phyloP scores from a whole-genome alignment of 768 basidiomycete genomes.

The Xerocomellus chrysenteron region DNA sequence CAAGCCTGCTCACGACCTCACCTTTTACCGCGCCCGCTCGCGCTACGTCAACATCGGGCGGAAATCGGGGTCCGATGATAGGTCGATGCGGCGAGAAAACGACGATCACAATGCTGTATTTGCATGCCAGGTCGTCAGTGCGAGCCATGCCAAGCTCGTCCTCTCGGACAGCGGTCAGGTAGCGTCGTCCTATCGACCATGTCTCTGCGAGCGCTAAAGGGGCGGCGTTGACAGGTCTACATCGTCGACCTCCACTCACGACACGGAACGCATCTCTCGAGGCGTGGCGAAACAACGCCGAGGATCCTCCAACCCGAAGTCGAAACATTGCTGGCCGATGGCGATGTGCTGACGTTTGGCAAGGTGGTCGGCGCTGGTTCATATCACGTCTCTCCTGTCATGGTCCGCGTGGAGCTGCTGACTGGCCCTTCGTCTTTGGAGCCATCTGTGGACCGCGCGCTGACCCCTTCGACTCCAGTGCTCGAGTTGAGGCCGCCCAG shows the following conservation, averaged over 20 bases:
- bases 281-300: conserved; percentile 47
- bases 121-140: conserved; percentile 75
- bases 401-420: conserved; percentile 58
- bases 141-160: conserved; percentile 74
- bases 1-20: conserved; percentile 44
- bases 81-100: conserved; percentile 37
- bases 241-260: conserved; percentile 71
- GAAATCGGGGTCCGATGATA: conserved; percentile 50
- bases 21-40: conserved; percentile 52
- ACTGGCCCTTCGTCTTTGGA: conserved; percentile 9
- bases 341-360: conserved; percentile 74
- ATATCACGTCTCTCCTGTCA: conserved; percentile 61
- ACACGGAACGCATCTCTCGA: conserved; percentile 71
- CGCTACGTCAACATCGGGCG: conserved; percentile 65
- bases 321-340: conserved; percentile 57
- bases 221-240: conserved; percentile 49
- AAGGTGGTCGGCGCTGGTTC: conserved; percentile 67
- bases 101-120: conserved; percentile 58
- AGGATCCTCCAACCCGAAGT: conserved; percentile 53
- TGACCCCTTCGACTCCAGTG: conserved; percentile 26
- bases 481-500: conserved; percentile 25
- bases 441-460: conserved; percentile 16
- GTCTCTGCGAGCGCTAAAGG: conserved; percentile 17
- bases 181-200: conserved; percentile 20
- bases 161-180: conserved; percentile 73